These are phyloP conservation scores for Boletellus ananas DNA, from an alignment of 768 basidiomycete species.

Conservation along the genomic window DNA sequence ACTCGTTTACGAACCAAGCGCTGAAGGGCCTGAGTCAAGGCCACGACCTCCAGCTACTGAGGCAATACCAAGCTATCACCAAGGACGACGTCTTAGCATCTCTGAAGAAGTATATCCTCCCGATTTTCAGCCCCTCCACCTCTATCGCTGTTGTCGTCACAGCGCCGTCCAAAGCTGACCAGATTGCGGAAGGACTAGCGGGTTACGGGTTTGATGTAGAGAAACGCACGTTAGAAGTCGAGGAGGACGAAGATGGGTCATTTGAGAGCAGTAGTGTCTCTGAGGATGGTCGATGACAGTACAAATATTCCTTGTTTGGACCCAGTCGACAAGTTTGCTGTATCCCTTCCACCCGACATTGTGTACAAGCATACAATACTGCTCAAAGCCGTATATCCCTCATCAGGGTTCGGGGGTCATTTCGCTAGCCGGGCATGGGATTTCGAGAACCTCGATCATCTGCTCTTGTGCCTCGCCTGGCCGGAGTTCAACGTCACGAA, in stretches of 20 bases:
- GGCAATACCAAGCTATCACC: conserved; percentile 75
- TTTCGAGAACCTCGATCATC: conserved; percentile 56
- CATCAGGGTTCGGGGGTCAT: background rate
- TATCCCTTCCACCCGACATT: background rate
- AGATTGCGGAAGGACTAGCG: conserved; percentile 61
- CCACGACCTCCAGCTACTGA: conserved; percentile 71
- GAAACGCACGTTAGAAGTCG: conserved; percentile 60
- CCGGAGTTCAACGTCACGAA: conserved; percentile 71
- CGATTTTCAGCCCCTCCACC: conserved; percentile 73
- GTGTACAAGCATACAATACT: too few species aligned
- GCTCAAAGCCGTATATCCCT: too few species aligned
- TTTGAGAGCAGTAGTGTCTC: conserved; percentile 33
- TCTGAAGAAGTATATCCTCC: conserved; percentile 73
- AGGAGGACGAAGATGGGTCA: conserved; percentile 46
- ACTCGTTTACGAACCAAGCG: conserved; percentile 87
- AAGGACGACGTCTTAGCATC: conserved; percentile 70
- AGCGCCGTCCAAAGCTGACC: conserved; percentile 73
- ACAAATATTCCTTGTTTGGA: background rate
- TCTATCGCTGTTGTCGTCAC: conserved; percentile 83
- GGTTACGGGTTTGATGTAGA: conserved; percentile 77
- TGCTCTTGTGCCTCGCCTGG: conserved; percentile 71
- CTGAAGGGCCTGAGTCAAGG: conserved; percentile 79
- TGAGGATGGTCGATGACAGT: conserved; percentile 21
- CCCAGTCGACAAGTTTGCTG: background rate
- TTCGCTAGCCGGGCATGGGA: background rate